These are phyloP conservation scores for button mushroom (Agaricus bisporus) DNA, from an alignment of 768 basidiomycete genomes.

Conservation along the genomic window DNA sequence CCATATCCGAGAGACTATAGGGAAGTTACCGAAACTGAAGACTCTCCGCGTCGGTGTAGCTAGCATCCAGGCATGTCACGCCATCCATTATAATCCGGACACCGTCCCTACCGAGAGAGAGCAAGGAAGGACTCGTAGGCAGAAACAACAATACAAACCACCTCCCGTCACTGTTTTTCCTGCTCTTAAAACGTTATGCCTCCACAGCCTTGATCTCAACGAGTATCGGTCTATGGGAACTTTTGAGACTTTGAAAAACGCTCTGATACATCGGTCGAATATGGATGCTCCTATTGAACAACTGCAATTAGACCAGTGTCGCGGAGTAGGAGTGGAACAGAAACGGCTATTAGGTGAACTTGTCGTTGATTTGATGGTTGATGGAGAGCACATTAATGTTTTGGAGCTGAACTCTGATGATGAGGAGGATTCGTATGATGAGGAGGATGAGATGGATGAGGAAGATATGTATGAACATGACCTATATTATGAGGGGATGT, in stretches of 20 bases:
- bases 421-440: neutral
- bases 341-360: neutral
- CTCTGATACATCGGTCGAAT: conserved; percentile 3
- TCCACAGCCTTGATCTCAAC: neutral
- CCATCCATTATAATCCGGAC: neutral
- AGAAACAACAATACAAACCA: neutral
- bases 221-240: neutral
- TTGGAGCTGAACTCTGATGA: neutral
- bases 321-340: neutral
- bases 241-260: neutral
- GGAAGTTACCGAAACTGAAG: neutral
- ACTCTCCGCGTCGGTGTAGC: neutral
- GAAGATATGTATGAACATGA: neutral
- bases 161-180: conserved; percentile 4
- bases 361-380: conserved; percentile 4
- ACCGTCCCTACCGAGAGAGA: neutral
- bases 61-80: neutral
- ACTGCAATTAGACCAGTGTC: neutral
- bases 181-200: conserved; percentile 1
- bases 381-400: neutral
- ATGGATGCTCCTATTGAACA: conserved; percentile 3
- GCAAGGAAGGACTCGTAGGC: neutral
- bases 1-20: neutral
- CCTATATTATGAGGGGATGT: neutral
- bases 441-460: neutral